Evolutionary conservation across 805 yeast species (phyloP), one percentile per base, ranked within the genome.

Genomic region (Candida namnaoensis): DNA sequence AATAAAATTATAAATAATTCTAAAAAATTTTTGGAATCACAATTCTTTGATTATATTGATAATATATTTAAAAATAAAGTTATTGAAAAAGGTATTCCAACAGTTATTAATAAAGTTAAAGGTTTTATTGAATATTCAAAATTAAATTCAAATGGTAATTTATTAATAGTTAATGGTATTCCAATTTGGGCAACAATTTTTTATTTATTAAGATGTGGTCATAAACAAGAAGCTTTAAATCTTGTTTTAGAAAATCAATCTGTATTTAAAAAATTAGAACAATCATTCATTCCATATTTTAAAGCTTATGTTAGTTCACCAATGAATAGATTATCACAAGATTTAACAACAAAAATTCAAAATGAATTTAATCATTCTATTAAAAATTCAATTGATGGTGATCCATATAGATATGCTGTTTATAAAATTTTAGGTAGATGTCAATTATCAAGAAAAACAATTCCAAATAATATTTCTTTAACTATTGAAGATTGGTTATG

Each of bases 401-500:
- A 93, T 62, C 96, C 97, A 5, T 93, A 75, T 66, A 81, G 90
- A 57, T 83, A 81, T 57, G 93, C 96, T 0, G 82, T 88, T 6
- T 93, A 87, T 66, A 91, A 93, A 62, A 72, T 93, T 25, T 74
- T 91, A 44, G 98, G 98, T n/a, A 82, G 93, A 60, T 88, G 96
- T 61, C 77, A 73, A 41, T 56, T 82, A 55, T 68, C 83, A 38
- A 71, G 80, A 60, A 78, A 79, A 60, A 66, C 75, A 47, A 65
- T 90, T 51, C 78, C 95, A 33, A 60, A 79, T n/a, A 67, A 75
- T 34, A 76, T 91, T 28, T 74, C 83, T 34, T 63, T 79, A 33
- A 85, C 95, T 44, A 76, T 90, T 38, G 98, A 91, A 61, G 98
- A 91, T 64, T 91, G 98, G 98, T 61, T 91, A 39, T 91, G 99